Evolutionary conservation across 2,329 filamentous ascomycete genomes (phyloP).

Genomic region (Aspergillus brunneoviolaceus): DNA sequence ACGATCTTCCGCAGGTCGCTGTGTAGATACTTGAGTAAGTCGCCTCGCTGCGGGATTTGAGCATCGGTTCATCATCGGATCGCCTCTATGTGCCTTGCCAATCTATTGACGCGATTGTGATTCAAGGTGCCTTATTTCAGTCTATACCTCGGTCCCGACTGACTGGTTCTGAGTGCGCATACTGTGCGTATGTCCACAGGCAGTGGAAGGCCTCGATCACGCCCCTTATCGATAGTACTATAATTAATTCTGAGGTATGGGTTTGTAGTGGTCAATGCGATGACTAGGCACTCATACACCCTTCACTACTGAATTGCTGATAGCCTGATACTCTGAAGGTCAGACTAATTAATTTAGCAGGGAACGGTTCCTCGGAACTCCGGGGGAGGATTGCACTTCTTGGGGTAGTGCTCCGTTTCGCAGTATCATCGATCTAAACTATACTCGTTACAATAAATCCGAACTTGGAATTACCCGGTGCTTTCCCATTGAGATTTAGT

Average conservation of each 20-base stretch:
- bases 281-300: background rate
- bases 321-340: background rate
- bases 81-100: background rate
- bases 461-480: background rate
- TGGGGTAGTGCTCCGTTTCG: background rate
- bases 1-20: slow-evolving; percentile 3
- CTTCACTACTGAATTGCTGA: background rate
- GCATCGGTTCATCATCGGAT: slow-evolving; percentile 1
- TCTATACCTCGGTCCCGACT: background rate
- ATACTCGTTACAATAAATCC: too few species aligned
- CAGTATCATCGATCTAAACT: too few species aligned
- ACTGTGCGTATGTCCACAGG: background rate
- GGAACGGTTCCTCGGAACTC: background rate
- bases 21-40: background rate
- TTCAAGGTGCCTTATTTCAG: background rate
- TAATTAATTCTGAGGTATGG: background rate
- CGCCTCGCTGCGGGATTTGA: background rate
- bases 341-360: background rate
- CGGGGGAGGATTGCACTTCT: background rate
- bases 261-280: background rate
- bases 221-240: background rate
- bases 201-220: background rate
- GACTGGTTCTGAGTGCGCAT: too few species aligned
- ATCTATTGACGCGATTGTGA: background rate
- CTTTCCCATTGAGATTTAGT: background rate